These are phyloP conservation scores for Citrus inodora DNA, from an alignment of 345 rosid species.

Conservation along the genomic window DNA sequence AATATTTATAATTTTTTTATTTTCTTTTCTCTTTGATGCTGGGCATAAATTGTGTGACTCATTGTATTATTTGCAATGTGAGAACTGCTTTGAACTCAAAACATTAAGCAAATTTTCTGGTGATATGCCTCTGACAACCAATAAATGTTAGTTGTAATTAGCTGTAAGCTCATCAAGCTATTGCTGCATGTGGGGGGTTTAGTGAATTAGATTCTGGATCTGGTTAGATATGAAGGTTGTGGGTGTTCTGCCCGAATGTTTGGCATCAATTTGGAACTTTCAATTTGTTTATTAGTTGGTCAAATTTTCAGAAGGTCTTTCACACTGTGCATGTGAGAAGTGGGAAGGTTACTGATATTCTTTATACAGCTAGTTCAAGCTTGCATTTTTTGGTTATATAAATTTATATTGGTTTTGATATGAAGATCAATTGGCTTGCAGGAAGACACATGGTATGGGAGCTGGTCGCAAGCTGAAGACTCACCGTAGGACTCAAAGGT, in stretches of 20 bases:
- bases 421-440: constrained; percentile 13
- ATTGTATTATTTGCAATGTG: neutral
- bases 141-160: neutral
- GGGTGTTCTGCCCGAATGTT: no score
- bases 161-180: neutral
- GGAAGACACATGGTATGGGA: constrained; percentile 84
- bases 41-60: neutral
- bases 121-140: neutral
- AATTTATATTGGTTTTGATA: neutral
- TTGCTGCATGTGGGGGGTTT: no score
- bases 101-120: neutral
- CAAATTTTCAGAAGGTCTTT: neutral
- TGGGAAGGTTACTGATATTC: neutral
- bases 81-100: neutral
- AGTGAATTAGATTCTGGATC: neutral
- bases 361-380: neutral
- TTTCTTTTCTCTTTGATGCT: neutral
- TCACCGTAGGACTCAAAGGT: constrained; percentile 78
- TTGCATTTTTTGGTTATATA: neutral
- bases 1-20: neutral
- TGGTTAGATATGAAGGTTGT: neutral
- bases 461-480: constrained; percentile 78
- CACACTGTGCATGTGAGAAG: no score
- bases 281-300: neutral
- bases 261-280: neutral